A percentile compares a stretch with the other conserved stretches of the same genome.
phyloP scores from a whole-genome alignment of 805 yeast genomes.

The Nakazawaea siamensis region DNA sequence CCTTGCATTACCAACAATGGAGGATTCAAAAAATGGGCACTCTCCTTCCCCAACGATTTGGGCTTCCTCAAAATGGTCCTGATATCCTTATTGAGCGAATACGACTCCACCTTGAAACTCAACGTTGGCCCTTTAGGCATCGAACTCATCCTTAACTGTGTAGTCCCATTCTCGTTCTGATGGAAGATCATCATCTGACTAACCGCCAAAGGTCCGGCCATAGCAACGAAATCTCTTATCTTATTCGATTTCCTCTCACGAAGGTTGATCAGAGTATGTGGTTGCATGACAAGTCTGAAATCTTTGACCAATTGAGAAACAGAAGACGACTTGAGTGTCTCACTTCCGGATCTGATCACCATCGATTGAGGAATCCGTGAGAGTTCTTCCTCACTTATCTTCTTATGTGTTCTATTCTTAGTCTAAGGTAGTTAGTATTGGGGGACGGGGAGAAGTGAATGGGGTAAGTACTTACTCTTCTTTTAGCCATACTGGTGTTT shows the following conservation, averaged over 20 bases:
- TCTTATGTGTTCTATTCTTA: slow-evolving; percentile 83
- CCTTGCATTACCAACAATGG: slow-evolving; percentile 92
- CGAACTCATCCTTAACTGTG: slow-evolving; percentile 75
- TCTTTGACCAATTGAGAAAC: slow-evolving; percentile 80
- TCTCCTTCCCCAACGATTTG: slow-evolving; percentile 61
- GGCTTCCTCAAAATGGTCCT: slow-evolving; percentile 64
- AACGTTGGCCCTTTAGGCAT: slow-evolving; percentile 94
- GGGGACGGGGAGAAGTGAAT: not conserved
- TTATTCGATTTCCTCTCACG: slow-evolving; percentile 83
- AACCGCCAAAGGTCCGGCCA: slow-evolving; percentile 96
- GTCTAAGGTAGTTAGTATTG: slow-evolving; percentile 23
- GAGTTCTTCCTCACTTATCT: slow-evolving; percentile 52
- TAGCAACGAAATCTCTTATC: slow-evolving; percentile 89
- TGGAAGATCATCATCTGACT: slow-evolving; percentile 82
- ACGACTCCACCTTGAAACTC: slow-evolving; percentile 69
- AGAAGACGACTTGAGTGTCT: slow-evolving; percentile 69
- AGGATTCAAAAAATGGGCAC: slow-evolving; percentile 60
- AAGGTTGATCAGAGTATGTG: slow-evolving; percentile 87
- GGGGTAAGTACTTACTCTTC: slow-evolving; percentile 24
- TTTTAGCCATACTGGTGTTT: slow-evolving; percentile 13
- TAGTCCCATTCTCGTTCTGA: slow-evolving; percentile 70
- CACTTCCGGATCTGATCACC: slow-evolving; percentile 79
- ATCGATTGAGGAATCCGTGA: slow-evolving; percentile 83
- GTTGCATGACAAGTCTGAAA: slow-evolving; percentile 87
- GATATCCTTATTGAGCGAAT: slow-evolving; percentile 79